phyloP scores from a whole-genome alignment of 352 stramenopile genomes.

The Peronosclerospora sorghi region DNA sequence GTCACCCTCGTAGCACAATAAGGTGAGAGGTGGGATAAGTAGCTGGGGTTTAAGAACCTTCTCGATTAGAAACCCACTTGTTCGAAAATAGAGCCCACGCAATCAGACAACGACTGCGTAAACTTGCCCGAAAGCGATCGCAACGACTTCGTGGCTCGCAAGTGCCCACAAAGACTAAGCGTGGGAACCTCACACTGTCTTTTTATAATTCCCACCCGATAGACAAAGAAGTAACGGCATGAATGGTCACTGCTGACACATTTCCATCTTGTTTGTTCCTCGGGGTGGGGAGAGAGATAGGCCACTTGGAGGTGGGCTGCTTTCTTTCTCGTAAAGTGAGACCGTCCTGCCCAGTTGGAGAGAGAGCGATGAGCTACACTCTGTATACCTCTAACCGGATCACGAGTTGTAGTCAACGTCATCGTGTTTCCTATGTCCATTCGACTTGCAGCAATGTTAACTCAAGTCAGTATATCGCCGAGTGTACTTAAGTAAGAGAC shows the following conservation, averaged over 20 bases:
- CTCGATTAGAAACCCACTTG: neutral
- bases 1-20: no score
- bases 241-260: no score
- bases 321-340: neutral
- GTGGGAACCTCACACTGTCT: neutral
- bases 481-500: neutral
- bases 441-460: conserved; percentile 11
- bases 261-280: no score
- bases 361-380: no score
- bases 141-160: no score
- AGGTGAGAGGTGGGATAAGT: neutral
- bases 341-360: neutral
- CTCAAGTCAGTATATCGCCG: conserved; percentile 9
- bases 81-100: conserved; percentile 14
- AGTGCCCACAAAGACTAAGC: no score
- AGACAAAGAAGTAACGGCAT: conserved; percentile 2
- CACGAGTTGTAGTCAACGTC: conserved; percentile 10
- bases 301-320: no score
- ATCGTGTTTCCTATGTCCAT: conserved; percentile 17
- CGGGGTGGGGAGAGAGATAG: no score
- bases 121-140: neutral
- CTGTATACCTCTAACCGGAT: neutral
- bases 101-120: conserved; percentile 2
- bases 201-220: neutral
- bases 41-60: neutral